phyloP scores from a whole-genome alignment of 2,329 filamentous ascomycete genomes.

The Aspergillus fumigatus region DNA sequence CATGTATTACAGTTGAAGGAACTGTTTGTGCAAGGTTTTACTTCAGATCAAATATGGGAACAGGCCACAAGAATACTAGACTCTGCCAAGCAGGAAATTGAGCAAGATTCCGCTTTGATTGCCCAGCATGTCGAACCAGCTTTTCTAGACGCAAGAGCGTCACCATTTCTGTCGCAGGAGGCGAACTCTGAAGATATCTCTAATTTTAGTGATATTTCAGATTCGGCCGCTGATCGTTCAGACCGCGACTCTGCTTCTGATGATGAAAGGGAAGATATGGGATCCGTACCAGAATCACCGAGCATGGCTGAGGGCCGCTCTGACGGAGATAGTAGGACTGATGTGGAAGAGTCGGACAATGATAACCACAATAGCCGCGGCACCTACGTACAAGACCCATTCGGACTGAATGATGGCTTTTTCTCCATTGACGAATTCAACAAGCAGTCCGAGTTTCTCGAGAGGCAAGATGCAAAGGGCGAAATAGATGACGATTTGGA shows the following conservation, averaged over 20 bases:
- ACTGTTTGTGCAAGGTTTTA: constrained; percentile 82
- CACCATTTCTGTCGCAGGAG: background rate
- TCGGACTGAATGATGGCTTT: constrained; percentile 93
- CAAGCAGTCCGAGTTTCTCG: constrained; percentile 82
- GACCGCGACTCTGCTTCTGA: constrained; percentile 6
- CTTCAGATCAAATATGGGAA: constrained; percentile 86
- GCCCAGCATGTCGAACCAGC: constrained; percentile 16
- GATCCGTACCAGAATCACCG: constrained; percentile 5
- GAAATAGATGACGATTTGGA: constrained; percentile 69
- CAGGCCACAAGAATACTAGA: constrained; percentile 82
- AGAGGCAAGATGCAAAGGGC: constrained; percentile 75
- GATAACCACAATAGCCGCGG: constrained; percentile 36
- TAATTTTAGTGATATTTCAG: constrained; percentile 14
- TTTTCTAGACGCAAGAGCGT: constrained; percentile 2
- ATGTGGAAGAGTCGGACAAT: constrained; percentile 21
- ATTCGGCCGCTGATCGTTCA: constrained; percentile 10
- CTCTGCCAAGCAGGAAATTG: constrained; percentile 53
- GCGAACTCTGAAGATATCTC: constrained; percentile 12
- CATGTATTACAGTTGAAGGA: constrained; percentile 71
- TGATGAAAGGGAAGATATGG: constrained; percentile 7
- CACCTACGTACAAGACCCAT: constrained; percentile 65
- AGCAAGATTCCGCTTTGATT: constrained; percentile 42
- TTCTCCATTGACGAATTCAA: constrained; percentile 99
- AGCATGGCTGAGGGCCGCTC: constrained; percentile 6
- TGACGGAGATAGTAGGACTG: constrained; percentile 17